Conservation (phyloP, 176 grass and related monocot genomes). For the Carex pumila region DNA sequence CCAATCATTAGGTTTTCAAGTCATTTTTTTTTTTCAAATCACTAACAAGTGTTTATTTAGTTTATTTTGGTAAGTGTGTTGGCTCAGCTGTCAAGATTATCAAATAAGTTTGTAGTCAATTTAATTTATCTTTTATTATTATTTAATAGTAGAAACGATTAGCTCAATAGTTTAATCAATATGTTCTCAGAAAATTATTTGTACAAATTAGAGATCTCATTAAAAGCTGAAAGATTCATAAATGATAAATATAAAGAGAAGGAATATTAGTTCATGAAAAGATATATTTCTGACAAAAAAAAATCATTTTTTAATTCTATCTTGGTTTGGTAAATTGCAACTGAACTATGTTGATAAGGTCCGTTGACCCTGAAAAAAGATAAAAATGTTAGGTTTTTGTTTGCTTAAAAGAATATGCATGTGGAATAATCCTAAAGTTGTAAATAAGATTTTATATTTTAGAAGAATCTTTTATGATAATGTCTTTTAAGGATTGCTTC, state of each 20-base stretch:
- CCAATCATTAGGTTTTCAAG: too few species aligned
- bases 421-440: neutral
- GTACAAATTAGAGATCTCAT: neutral
- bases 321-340: neutral
- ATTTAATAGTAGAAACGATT: neutral
- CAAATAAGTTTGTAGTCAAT: neutral
- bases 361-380: neutral
- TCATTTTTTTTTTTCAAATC: too few species aligned
- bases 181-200: neutral
- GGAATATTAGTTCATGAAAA: neutral
- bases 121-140: neutral
- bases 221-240: neutral
- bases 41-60: too few species aligned
- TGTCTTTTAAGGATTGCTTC: neutral
- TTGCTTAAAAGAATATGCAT: neutral
- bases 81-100: neutral
- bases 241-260: neutral
- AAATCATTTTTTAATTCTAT: neutral
- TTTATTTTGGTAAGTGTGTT: too few species aligned
- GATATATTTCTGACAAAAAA: neutral
- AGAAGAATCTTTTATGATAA: neutral
- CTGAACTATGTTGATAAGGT: neutral
- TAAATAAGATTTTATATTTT: neutral
- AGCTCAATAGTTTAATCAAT: neutral
- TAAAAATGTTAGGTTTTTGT: neutral